Evolutionary conservation across 805 yeast species (phyloP).

Genomic region (Peterozyma xylosa): DNA sequence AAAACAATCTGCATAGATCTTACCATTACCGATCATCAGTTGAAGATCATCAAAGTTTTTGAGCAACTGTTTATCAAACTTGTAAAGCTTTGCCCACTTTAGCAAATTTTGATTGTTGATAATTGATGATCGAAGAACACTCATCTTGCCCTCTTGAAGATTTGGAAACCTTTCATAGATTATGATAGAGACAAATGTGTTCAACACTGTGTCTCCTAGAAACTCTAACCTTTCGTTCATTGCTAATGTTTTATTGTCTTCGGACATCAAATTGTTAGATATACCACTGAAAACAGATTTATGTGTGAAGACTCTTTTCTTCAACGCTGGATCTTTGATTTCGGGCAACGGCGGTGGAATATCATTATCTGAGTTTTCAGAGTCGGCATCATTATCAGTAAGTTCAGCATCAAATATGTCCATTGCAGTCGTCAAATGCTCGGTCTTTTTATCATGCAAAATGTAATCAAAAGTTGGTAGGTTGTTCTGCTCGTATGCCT

Average conservation of each 20-base stretch:
- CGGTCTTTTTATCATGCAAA: too few species aligned
- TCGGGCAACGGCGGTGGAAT: constrained; percentile 67
- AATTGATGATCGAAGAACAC: constrained; percentile 59
- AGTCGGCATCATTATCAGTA: too few species aligned
- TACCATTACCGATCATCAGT: constrained; percentile 47
- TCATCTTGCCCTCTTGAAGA: constrained; percentile 74
- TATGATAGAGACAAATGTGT: constrained; percentile 59
- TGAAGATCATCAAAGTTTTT: constrained; percentile 38
- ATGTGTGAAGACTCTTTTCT: constrained; percentile 73
- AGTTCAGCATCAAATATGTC: too few species aligned
- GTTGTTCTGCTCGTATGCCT: too few species aligned
- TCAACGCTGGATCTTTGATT: constrained; percentile 50
- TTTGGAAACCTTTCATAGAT: constrained; percentile 60
- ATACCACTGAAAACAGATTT: constrained; percentile 53
- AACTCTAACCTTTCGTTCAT: constrained; percentile 89
- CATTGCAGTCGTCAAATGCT: too few species aligned
- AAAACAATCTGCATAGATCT: constrained; percentile 80
- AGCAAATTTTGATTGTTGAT: constrained; percentile 68
- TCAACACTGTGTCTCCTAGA: constrained; percentile 81
- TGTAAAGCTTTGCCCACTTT: constrained; percentile 64
- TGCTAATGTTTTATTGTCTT: constrained; percentile 42
- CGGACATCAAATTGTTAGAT: too few species aligned
- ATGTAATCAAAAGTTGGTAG: too few species aligned
- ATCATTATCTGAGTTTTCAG: too few species aligned
- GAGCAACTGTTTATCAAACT: constrained; percentile 50